A percentile compares a stretch with the other conserved stretches of the same genome.
Conservation (phyloP, 371 early-diverging fungal genomes). For the Entomophthora muscae region DNA sequence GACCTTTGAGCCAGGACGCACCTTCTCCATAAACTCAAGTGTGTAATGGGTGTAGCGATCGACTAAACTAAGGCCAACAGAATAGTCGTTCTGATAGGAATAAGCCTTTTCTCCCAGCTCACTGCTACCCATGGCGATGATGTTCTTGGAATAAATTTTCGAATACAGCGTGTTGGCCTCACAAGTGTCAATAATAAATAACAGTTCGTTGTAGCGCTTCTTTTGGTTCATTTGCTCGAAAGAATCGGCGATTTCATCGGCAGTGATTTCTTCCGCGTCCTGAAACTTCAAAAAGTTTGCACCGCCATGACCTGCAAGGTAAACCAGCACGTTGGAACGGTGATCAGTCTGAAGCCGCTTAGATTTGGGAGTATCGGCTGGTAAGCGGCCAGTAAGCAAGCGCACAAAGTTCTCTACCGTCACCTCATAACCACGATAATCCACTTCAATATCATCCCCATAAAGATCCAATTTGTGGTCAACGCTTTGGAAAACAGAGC, state of each 20-base stretch:
- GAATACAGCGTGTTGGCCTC: constrained; percentile 92
- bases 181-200: constrained; percentile 95
- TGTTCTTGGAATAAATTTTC: constrained; percentile 64
- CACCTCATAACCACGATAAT: constrained; percentile 95
- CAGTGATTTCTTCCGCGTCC: constrained; percentile 87
- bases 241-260: constrained; percentile 85
- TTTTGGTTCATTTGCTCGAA: constrained; percentile 93
- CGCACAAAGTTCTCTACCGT: constrained; percentile 94
- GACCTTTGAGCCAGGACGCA: constrained; percentile 54
- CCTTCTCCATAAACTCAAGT: constrained; percentile 69
- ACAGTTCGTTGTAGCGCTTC: constrained; percentile 81
- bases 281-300: constrained; percentile 96
- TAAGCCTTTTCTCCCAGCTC: constrained; percentile 76
- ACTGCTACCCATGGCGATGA: constrained; percentile 78
- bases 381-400: constrained; percentile 54
- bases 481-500: constrained; percentile 73
- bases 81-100: constrained; percentile 80
- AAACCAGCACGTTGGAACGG: constrained; percentile 81
- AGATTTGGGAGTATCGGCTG: not conserved
- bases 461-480: constrained; percentile 61
- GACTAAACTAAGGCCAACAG: constrained; percentile 89
- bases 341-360: constrained; percentile 88
- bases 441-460: constrained; percentile 89
- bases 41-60: constrained; percentile 91
- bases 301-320: constrained; percentile 97